A percentile compares a stretch with the other conserved stretches of the same genome.
These are phyloP conservation scores for Sequoiadendron giganteum DNA, from an alignment of 75 land plant species.

Conservation along the genomic window DNA sequence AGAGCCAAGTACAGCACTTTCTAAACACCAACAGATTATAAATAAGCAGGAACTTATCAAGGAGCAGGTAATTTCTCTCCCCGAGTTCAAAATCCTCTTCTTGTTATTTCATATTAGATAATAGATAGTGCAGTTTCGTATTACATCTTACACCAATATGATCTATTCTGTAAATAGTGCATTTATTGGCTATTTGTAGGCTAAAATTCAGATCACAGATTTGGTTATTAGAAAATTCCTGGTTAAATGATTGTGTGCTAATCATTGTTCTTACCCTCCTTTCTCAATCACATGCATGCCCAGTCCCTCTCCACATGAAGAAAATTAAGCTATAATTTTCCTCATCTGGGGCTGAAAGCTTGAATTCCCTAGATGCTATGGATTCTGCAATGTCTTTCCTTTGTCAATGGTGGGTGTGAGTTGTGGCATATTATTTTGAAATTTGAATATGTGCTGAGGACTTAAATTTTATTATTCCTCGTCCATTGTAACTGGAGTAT, in stretches of 20 bases:
- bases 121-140: neutral
- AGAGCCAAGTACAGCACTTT: constrained; percentile 22
- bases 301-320: neutral
- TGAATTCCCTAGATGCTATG: no score
- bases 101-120: neutral
- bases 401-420: no score
- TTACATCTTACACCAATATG: neutral
- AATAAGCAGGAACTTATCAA: constrained; percentile 53
- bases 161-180: neutral
- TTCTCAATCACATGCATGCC: neutral
- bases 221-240: neutral
- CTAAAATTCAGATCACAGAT: neutral
- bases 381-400: no score
- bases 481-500: no score
- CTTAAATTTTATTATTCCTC: no score
- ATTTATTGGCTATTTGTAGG: constrained; percentile 1
- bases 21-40: constrained; percentile 37
- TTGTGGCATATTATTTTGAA: no score
- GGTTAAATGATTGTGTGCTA: neutral
- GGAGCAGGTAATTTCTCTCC: constrained; percentile 44
- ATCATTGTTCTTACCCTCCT: neutral
- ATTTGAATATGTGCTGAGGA: no score
- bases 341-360: no score
- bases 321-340: neutral
- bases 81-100: neutral